phyloP scores from a whole-genome alignment of 345 rosid genomes.

The Melastoma malabathricum region DNA sequence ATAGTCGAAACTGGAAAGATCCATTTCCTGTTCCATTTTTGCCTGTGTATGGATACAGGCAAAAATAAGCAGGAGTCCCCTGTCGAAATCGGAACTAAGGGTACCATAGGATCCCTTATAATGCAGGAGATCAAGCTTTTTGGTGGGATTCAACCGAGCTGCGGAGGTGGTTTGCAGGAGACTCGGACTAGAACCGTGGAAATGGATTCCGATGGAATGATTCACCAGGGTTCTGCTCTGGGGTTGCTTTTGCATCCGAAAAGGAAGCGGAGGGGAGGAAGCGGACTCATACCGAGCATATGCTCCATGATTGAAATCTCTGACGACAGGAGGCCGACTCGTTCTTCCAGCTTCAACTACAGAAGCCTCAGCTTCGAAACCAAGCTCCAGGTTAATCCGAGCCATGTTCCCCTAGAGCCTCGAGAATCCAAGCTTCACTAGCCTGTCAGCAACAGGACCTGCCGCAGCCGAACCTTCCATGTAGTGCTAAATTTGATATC shows the following conservation, averaged over 20 bases:
- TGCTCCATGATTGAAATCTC: conserved; percentile 54
- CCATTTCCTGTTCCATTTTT: conserved; percentile 5
- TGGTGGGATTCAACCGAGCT: conserved; percentile 23
- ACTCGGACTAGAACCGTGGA: conserved; percentile 5
- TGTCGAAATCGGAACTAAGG: conserved; percentile 40
- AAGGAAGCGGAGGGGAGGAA: conserved; percentile 38
- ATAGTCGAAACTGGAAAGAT: conserved; percentile 15
- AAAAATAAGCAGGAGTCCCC: conserved; percentile 26
- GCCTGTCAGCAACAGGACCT: conserved; percentile 49
- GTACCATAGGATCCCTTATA: conserved; percentile 42
- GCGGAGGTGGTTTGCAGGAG: conserved; percentile 20
- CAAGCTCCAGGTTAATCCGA: conserved; percentile 29
- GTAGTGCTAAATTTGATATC: conserved; percentile 75
- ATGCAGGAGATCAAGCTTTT: conserved; percentile 46
- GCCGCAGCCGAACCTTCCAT: conserved; percentile 51
- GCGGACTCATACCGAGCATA: conserved; percentile 34
- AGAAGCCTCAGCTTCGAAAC: conserved; percentile 42
- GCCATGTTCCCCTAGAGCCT: conserved; percentile 59
- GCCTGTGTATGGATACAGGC: conserved; percentile 20
- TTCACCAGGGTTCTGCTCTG: conserved; percentile 11
- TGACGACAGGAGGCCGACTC: conserved; percentile 18
- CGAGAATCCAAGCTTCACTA: conserved; percentile 92
- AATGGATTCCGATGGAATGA: conserved; percentile 12
- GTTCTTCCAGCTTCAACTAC: conserved; percentile 30
- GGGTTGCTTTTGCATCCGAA: conserved; percentile 20